These are phyloP conservation scores for Podila horticola DNA, from an alignment of 192 early-diverging fungal species.

Conservation along the genomic window DNA sequence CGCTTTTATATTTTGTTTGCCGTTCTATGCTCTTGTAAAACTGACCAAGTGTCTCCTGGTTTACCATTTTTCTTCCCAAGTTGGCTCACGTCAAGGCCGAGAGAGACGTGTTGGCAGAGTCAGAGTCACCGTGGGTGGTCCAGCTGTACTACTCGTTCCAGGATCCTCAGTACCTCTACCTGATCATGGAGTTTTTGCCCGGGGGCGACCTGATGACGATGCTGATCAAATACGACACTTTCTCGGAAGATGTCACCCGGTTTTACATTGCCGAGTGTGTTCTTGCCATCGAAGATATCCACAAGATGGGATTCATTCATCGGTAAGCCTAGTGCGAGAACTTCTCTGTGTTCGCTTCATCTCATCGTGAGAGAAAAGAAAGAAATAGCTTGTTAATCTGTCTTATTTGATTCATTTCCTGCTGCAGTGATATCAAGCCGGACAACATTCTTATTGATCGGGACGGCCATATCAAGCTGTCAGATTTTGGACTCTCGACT, in stretches of 20 bases:
- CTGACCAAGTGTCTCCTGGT: not conserved
- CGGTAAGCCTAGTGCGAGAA: constrained; percentile 55
- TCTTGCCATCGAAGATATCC: constrained; percentile 92
- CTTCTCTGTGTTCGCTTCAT: not conserved
- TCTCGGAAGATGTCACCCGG: constrained; percentile 96
- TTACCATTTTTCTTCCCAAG: constrained; percentile 31
- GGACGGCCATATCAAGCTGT: constrained; percentile 98
- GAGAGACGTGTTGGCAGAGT: constrained; percentile 97
- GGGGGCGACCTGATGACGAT: constrained; percentile 99
- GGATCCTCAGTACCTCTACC: constrained; percentile 91
- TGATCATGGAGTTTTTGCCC: constrained; percentile 99
- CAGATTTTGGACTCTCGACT: constrained; percentile 99
- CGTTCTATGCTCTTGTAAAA: not conserved
- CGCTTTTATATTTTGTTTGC: not conserved
- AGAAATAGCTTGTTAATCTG: not conserved
- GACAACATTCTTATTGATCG: constrained; percentile 95
- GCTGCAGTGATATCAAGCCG: constrained; percentile 80
- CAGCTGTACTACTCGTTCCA: constrained; percentile 99
- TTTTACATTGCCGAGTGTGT: constrained; percentile 99
- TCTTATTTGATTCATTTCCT: too few relatives aligned
- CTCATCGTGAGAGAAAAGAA: not conserved
- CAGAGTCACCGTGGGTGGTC: constrained; percentile 97
- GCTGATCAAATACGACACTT: constrained; percentile 98
- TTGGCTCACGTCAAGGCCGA: constrained; percentile 98
- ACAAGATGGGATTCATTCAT: constrained; percentile 95